Conservation (phyloP, 2,329 filamentous ascomycete genomes). For the Fusarium stilboides region DNA sequence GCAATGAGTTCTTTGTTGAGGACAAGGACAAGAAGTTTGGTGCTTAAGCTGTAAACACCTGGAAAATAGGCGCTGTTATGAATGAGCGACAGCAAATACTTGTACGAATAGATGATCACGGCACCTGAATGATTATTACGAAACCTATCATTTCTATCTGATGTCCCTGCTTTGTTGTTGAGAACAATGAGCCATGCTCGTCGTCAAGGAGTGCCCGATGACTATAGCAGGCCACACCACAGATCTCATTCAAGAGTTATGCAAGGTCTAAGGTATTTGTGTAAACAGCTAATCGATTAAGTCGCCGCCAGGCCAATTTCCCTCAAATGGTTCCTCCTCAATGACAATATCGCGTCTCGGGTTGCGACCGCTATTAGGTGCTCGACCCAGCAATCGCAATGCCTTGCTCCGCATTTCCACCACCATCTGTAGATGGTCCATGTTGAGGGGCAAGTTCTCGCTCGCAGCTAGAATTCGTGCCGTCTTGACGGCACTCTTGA, state of each 20-base stretch:
- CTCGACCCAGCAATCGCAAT: not conserved
- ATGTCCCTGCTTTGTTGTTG: too few relatives aligned
- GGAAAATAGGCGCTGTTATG: not conserved
- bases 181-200: too few relatives aligned
- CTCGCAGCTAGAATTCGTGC: conserved; percentile 16
- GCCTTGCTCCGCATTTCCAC: conserved; percentile 13
- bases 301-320: too few relatives aligned
- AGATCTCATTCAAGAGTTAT: too few relatives aligned
- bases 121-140: conserved; percentile 18
- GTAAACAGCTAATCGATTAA: too few relatives aligned
- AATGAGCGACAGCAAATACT: not conserved
- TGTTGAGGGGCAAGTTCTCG: not conserved
- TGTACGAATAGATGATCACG: conserved; percentile 19
- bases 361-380: too few relatives aligned
- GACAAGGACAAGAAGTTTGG: conserved; percentile 72
- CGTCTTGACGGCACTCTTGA: conserved; percentile 33
- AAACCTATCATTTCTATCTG: too few relatives aligned
- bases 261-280: too few relatives aligned
- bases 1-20: conserved; percentile 77
- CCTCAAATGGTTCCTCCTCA: too few relatives aligned
- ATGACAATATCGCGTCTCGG: too few relatives aligned
- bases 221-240: too few relatives aligned
- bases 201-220: too few relatives aligned
- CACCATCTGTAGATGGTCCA: conserved; percentile 18
- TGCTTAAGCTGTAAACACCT: conserved; percentile 11